Base-by-base conservation (phyloP, 2,329 filamentous ascomycete genomes). In the Pyricularia sp. region DNA sequence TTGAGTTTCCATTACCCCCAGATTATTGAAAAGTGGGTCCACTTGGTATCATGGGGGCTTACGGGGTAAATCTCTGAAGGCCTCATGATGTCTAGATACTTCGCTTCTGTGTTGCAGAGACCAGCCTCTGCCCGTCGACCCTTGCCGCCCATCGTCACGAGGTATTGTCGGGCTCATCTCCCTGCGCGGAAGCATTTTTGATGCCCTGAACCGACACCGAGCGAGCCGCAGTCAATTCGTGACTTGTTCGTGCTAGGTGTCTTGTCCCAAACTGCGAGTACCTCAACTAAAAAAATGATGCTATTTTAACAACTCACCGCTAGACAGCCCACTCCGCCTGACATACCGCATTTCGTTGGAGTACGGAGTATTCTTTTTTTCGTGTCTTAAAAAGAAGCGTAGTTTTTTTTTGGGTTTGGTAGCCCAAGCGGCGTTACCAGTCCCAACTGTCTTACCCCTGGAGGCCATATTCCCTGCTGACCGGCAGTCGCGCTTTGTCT, bases 1-100 rank as follows among this genome's bases (percentile, higher is more conserved):
- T 64, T 68, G 68, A 71, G 71, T 76, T 76, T 74, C 67, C 71
- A 74, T 75, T 75, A 77, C 76, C 75, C 74, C 73, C 72, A 73
- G 72, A 36, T 73, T 73, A 73, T 70, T 50, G 50, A 67, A 30
- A 30, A 26, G 25, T 50, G 50, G 23, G 66, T 14, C 31, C 26
- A 23, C 4, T 20, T 55, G 50, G 50, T 55, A 59, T 59, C 50
- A 59, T 59, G 66, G 36, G 28, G 28, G 28, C 28, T 30, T 30
- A 4, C 7, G 28, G 28, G 50, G 42, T 55, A 66, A 66, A 55
- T 28, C 26, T 67, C 59, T 26, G 17, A 67, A 30, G 66, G 9
- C 66, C 66, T 67, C 66, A 59, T 67, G 66, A 67, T 67, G 65
- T 42, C 65, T 30, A n/a, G n/a, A 66, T 28, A 66, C 50, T 66